Evolutionary conservation across 2,329 filamentous ascomycete species (phyloP).

Genomic region (Clarireedia sp.): DNA sequence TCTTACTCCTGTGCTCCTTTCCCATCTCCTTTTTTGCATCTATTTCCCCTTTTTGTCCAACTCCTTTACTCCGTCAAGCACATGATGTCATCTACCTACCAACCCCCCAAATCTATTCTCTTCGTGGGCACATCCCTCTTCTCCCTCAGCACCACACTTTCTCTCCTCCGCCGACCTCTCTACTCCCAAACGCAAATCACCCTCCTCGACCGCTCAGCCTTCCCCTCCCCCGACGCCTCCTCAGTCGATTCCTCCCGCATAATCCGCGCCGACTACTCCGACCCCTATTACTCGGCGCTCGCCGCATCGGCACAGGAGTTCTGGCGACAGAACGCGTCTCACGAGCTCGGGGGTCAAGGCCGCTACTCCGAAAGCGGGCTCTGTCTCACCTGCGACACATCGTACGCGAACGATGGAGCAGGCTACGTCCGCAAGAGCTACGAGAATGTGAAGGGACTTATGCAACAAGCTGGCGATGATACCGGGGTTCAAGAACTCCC

Average conservation of each 20-base stretch:
- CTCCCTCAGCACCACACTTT: conserved; percentile 58
- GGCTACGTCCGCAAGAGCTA: conserved; percentile 52
- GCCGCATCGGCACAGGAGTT: conserved; percentile 60
- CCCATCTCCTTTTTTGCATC: not conserved
- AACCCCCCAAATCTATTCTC: conserved; percentile 44
- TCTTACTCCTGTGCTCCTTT: not conserved
- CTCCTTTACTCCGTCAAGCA: not conserved
- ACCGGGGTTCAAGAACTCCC: conserved; percentile 34
- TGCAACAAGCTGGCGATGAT: conserved; percentile 27
- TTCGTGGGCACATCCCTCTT: conserved; percentile 57
- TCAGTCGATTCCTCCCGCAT: conserved; percentile 58
- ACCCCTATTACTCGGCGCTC: conserved; percentile 67
- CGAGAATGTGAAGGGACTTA: conserved; percentile 45
- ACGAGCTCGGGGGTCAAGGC: conserved; percentile 50
- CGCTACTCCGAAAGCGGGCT: conserved; percentile 67
- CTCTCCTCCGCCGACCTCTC: conserved; percentile 54
- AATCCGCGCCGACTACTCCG: conserved; percentile 70
- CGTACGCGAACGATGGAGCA: conserved; percentile 28
- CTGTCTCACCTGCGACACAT: conserved; percentile 50
- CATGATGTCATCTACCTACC: not conserved
- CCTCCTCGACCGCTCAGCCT: conserved; percentile 49
- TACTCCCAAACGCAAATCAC: conserved; percentile 47
- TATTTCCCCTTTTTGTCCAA: not conserved
- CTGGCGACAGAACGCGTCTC: conserved; percentile 52
- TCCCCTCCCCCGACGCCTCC: conserved; percentile 51